Conservation (phyloP, 1,284 basidiomycete genomes). For the Psilocybe mexicana region DNA sequence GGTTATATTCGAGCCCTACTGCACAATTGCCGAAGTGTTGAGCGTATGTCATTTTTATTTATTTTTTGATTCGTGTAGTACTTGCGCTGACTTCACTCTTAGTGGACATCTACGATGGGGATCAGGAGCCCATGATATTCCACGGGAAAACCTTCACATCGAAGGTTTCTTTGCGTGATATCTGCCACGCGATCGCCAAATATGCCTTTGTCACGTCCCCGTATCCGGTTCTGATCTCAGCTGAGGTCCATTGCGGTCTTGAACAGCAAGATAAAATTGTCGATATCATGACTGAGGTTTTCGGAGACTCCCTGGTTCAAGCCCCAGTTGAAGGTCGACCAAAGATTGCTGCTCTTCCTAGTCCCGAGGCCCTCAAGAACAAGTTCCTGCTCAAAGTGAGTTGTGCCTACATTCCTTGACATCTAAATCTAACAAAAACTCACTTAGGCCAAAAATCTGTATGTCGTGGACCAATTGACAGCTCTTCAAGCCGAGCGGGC, state of each 20-base stretch:
- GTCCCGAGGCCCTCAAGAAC: slow-evolving; percentile 83
- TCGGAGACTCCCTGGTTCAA: slow-evolving; percentile 75
- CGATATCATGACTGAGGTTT: slow-evolving; percentile 75
- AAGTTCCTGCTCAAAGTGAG: slow-evolving; percentile 80
- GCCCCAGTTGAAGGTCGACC: slow-evolving; percentile 51
- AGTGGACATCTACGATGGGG: slow-evolving; percentile 93
- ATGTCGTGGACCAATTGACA: slow-evolving; percentile 25
- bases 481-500: slow-evolving; percentile 20
- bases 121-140: slow-evolving; percentile 79
- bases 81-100: neutral
- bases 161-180: slow-evolving; percentile 81
- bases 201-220: slow-evolving; percentile 94
- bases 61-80: neutral
- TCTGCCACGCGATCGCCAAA: slow-evolving; percentile 85
- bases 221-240: slow-evolving; percentile 92
- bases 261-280: slow-evolving; percentile 85
- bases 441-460: slow-evolving; percentile 25
- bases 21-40: slow-evolving; percentile 92
- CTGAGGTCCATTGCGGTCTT: slow-evolving; percentile 88
- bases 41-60: slow-evolving; percentile 54
- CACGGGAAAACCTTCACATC: slow-evolving; percentile 92
- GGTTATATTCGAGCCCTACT: slow-evolving; percentile 93
- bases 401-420: neutral
- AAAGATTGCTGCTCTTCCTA: slow-evolving; percentile 67
- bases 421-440: neutral